These are phyloP conservation scores for Cornus florida DNA, from an alignment of 148 eudicot genomes.

Conservation along the genomic window DNA sequence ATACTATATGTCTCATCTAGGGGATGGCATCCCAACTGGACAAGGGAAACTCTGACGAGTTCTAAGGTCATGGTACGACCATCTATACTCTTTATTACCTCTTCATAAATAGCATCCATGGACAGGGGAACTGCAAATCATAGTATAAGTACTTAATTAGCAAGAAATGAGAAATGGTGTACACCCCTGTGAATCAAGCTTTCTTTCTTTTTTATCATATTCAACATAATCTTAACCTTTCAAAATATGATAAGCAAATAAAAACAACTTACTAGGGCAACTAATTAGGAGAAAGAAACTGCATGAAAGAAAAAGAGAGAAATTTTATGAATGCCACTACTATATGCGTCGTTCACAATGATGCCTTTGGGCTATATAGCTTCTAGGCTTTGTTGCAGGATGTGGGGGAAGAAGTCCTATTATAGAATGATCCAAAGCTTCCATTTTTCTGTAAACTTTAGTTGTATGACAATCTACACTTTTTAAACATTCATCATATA, in stretches of 20 bases:
- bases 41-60: slow-evolving; percentile 60
- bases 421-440: too few relatives aligned
- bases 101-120: slow-evolving; percentile 60
- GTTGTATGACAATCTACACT: too few relatives aligned
- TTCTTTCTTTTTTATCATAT: neutral
- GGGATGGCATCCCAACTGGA: slow-evolving; percentile 62
- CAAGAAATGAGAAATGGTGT: neutral
- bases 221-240: neutral
- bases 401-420: too few relatives aligned
- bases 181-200: neutral
- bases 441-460: too few relatives aligned
- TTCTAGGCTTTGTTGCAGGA: too few relatives aligned
- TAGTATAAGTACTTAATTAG: neutral
- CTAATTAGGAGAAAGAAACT: too few relatives aligned
- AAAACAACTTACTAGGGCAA: too few relatives aligned
- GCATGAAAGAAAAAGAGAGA: too few relatives aligned
- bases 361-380: too few relatives aligned
- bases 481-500: too few relatives aligned
- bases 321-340: too few relatives aligned
- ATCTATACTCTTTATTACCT: slow-evolving; percentile 68
- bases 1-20: slow-evolving; percentile 57
- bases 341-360: too few relatives aligned
- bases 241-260: neutral
- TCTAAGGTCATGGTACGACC: slow-evolving; percentile 74
- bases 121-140: slow-evolving; percentile 62